Evolutionary conservation across 768 basidiomycete species (phyloP).

Genomic region (Xerocomellus intermedius): DNA sequence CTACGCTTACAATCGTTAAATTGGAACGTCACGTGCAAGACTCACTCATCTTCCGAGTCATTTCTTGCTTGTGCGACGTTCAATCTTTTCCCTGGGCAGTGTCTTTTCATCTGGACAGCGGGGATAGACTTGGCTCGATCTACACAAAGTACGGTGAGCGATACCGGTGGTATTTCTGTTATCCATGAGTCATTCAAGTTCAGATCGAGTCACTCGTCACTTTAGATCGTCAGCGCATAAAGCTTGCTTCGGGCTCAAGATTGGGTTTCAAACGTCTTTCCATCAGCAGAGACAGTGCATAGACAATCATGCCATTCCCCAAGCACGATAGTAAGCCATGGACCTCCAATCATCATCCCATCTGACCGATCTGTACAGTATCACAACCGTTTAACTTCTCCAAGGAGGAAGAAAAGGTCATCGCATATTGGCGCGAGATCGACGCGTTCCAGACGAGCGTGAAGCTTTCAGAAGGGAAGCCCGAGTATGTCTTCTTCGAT

Average conservation of each 20-base stretch:
- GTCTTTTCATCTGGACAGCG: not conserved
- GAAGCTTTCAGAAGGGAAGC: constrained; percentile 87
- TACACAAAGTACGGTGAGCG: not conserved
- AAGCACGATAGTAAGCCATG: constrained; percentile 67
- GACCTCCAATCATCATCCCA: not conserved
- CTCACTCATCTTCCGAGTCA: not conserved
- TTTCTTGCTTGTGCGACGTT: not conserved
- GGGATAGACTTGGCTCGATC: not conserved
- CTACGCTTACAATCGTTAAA: no score
- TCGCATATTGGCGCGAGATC: constrained; percentile 92
- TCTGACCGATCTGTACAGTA: constrained; percentile 43
- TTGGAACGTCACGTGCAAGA: no score
- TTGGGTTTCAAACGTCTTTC: not conserved
- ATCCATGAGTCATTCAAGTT: constrained; percentile 8
- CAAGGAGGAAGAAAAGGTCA: constrained; percentile 86
- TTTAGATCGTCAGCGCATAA: not conserved
- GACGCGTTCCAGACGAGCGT: constrained; percentile 96
- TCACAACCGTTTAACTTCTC: constrained; percentile 78
- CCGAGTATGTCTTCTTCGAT: constrained; percentile 94
- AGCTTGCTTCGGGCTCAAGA: not conserved
- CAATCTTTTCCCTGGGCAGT: not conserved
- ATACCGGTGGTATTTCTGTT: not conserved
- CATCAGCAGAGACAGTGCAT: not conserved
- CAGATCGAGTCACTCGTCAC: constrained; percentile 13
- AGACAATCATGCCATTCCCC: constrained; percentile 56